These are phyloP conservation scores for Trametes elegans DNA, from an alignment of 768 basidiomycete genomes.

Conservation along the genomic window DNA sequence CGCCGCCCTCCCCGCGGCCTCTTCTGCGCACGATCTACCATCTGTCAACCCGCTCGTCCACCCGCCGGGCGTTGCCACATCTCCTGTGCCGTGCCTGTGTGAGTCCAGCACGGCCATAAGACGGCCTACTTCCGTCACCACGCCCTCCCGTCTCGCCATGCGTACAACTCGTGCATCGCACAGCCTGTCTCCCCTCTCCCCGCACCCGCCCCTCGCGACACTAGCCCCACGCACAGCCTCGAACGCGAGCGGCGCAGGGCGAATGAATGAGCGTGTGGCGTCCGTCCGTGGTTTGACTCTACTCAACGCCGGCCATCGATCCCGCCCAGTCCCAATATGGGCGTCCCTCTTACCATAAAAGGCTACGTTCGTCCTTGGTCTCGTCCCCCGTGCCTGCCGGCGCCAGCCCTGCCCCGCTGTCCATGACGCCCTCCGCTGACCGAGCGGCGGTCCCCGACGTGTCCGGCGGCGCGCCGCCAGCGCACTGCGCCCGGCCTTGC, in stretches of 20 bases:
- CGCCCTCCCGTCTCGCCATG: neutral
- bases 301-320: constrained; percentile 19
- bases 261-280: neutral
- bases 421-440: neutral
- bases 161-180: neutral
- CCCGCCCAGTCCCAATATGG: constrained; percentile 6
- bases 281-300: constrained; percentile 2
- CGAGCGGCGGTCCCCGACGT: neutral
- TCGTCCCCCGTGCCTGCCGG: neutral
- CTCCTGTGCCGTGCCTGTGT: neutral
- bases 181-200: too few relatives aligned
- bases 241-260: neutral
- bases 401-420: neutral
- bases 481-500: neutral
- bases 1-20: neutral
- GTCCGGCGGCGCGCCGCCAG: neutral
- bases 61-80: neutral
- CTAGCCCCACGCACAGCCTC: neutral
- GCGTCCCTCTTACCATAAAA: constrained; percentile 7
- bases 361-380: constrained; percentile 15
- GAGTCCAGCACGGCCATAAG: neutral
- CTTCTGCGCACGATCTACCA: constrained; percentile 2
- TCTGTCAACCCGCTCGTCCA: neutral
- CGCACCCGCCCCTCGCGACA: neutral
- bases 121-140: too few relatives aligned